A percentile compares a stretch with the other conserved stretches of the same genome.
Conservation (phyloP, 106 monocot genomes). For the Chionographis japonica region DNA sequence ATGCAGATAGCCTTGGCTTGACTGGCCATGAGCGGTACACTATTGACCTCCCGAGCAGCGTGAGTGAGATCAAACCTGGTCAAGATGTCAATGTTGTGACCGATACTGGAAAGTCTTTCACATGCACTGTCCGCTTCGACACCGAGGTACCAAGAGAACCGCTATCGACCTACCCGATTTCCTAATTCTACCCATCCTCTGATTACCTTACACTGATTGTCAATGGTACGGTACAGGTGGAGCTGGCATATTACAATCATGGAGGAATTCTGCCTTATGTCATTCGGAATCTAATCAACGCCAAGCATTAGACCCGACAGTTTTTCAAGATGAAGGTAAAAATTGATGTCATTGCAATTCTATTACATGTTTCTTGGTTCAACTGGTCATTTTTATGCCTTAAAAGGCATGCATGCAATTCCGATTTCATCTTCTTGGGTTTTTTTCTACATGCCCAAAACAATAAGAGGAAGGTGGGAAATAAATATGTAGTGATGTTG, state of each 20-base stretch:
- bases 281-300: conserved; percentile 68
- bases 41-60: conserved; percentile 63
- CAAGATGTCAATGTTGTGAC: conserved; percentile 71
- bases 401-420: neutral
- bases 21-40: conserved; percentile 84
- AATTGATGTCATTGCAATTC: neutral
- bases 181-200: neutral
- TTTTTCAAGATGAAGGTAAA: neutral
- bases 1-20: conserved; percentile 80
- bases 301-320: conserved; percentile 21
- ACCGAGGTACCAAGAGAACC: conserved; percentile 63
- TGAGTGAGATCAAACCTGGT: conserved; percentile 73
- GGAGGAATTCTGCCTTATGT: conserved; percentile 90
- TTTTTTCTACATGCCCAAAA: conserved; percentile 12
- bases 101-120: conserved; percentile 71
- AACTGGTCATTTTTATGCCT: neutral
- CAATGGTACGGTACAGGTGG: conserved; percentile 49
- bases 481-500: too few relatives aligned
- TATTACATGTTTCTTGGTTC: neutral
- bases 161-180: neutral
- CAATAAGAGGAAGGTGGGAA: neutral
- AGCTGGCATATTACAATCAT: conserved; percentile 81
- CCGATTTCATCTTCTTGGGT: conserved; percentile 5
- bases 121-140: conserved; percentile 78
- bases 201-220: neutral